Evolutionary conservation across 73 alveolate genomes (phyloP).

Genomic region (Stentor roeselii): DNA sequence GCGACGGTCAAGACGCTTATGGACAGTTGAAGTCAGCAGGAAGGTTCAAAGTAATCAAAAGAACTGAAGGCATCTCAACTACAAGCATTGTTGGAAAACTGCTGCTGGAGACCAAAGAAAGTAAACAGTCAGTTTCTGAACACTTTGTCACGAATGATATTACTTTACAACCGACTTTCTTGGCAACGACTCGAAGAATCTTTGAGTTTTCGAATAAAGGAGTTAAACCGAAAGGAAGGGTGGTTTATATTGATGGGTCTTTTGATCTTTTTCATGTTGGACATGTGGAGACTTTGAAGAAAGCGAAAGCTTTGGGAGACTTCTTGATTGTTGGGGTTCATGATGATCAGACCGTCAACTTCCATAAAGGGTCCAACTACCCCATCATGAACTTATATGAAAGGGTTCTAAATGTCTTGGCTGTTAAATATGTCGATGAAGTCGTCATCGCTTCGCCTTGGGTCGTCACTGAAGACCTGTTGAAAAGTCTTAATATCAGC

Average conservation of each 20-base stretch:
- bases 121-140: no score
- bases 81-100: constrained; percentile 81
- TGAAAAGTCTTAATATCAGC: constrained; percentile 68
- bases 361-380: constrained; percentile 79
- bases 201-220: constrained; percentile 78
- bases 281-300: constrained; percentile 82
- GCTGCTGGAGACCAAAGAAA: constrained; percentile 66
- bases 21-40: no score
- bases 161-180: background rate
- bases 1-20: constrained; percentile 74
- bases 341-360: constrained; percentile 88
- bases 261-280: constrained; percentile 90
- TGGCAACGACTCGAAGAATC: constrained; percentile 92
- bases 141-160: constrained; percentile 24
- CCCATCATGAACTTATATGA: constrained; percentile 88
- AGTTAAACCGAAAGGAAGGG: constrained; percentile 71
- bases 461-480: constrained; percentile 79
- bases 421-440: constrained; percentile 97
- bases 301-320: constrained; percentile 84
- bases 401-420: constrained; percentile 85
- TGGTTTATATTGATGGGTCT: constrained; percentile 94
- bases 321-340: constrained; percentile 85
- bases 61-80: constrained; percentile 78
- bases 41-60: no score
- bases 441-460: constrained; percentile 94